Evolutionary conservation across 2,329 filamentous ascomycete species (phyloP).

Genomic region (Calonectria fujianensis): DNA sequence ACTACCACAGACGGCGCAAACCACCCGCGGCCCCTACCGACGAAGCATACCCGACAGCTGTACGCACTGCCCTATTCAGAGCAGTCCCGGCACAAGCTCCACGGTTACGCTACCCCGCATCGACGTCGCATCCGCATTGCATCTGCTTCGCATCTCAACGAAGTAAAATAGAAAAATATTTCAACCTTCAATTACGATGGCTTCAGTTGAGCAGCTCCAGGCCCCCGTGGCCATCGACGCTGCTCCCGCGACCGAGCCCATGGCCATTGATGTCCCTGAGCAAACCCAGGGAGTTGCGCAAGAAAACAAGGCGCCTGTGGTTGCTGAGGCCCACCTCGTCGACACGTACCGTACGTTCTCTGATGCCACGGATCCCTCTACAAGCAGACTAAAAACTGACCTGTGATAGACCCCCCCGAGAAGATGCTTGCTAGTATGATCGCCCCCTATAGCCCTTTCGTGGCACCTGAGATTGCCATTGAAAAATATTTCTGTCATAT

Average conservation of each 20-base stretch:
- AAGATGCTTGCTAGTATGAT: slow-evolving; percentile 81
- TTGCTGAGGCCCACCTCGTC: slow-evolving; percentile 84
- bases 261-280: slow-evolving; percentile 23
- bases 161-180: slow-evolving; percentile 37
- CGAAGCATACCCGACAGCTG: slow-evolving; percentile 53
- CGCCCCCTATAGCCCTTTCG: slow-evolving; percentile 38
- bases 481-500: slow-evolving; percentile 30
- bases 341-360: slow-evolving; percentile 79
- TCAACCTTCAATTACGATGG: slow-evolving; percentile 50
- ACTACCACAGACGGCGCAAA: slow-evolving; percentile 36
- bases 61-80: slow-evolving; percentile 49
- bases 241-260: slow-evolving; percentile 32
- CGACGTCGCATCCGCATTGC: slow-evolving; percentile 49
- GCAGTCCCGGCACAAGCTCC: slow-evolving; percentile 54
- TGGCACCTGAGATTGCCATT: slow-evolving; percentile 36
- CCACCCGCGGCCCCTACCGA: slow-evolving; percentile 46
- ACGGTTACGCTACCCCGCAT: slow-evolving; percentile 55
- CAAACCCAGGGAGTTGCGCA: slow-evolving; percentile 22
- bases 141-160: slow-evolving; percentile 45
- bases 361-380: not conserved
- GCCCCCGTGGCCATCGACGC: slow-evolving; percentile 45
- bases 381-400: slow-evolving; percentile 47
- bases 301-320: slow-evolving; percentile 72
- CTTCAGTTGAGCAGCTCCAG: slow-evolving; percentile 51
- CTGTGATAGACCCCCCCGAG: slow-evolving; percentile 73